These are phyloP conservation scores for Senna siamea DNA, from an alignment of 306 rosid genomes.

Conservation along the genomic window DNA sequence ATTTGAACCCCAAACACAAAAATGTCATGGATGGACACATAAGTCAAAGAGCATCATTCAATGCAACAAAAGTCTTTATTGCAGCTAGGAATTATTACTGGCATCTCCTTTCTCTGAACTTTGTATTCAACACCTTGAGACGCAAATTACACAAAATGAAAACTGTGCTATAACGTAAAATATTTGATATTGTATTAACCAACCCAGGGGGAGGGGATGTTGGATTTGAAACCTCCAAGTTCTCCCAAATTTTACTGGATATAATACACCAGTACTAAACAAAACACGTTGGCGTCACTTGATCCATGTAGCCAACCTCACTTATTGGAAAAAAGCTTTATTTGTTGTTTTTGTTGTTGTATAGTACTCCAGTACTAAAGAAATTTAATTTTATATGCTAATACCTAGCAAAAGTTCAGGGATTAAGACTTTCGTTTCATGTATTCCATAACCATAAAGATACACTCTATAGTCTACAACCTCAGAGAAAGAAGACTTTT, in stretches of 20 bases:
- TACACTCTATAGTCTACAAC: neutral
- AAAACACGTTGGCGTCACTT: no score
- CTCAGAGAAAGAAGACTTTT: constrained; percentile 24
- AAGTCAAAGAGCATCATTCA: constrained; percentile 27
- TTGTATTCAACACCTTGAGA: neutral
- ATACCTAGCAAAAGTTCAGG: neutral
- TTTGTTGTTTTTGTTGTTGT: no score
- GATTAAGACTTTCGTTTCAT: neutral
- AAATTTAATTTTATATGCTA: neutral
- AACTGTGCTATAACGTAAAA: constrained; percentile 18
- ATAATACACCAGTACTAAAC: neutral
- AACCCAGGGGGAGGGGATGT: neutral
- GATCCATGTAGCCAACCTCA: no score
- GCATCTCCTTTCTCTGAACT: constrained; percentile 9
- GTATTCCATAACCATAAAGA: neutral
- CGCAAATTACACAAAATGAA: constrained; percentile 17
- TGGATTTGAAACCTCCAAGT: neutral
- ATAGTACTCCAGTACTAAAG: neutral
- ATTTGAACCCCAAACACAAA: constrained; percentile 27
- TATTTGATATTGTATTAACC: constrained; percentile 23
- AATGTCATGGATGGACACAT: neutral
- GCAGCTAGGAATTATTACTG: constrained; percentile 15
- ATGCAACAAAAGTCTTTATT: neutral
- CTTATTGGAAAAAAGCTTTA: no score
- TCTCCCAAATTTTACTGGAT: neutral